phyloP scores from a whole-genome alignment of 805 yeast genomes.

The Schwanniomyces sp. region DNA sequence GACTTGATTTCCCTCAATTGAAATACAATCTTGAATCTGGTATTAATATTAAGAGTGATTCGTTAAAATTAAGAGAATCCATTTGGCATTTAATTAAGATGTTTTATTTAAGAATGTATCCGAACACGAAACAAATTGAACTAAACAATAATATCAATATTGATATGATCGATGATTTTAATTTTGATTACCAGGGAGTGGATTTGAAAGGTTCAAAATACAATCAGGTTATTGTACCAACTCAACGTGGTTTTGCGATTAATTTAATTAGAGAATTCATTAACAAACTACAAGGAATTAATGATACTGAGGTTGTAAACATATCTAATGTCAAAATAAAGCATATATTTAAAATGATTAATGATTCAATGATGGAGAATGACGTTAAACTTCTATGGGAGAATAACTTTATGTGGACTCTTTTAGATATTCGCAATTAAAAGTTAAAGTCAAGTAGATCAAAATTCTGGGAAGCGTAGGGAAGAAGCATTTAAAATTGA shows the following conservation, averaged over 20 bases:
- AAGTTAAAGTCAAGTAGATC: neutral
- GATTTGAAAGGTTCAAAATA: neutral
- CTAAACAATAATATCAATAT: constrained; percentile 12
- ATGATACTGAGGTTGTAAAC: constrained; percentile 8
- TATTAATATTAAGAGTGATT: constrained; percentile 14
- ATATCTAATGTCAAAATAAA: constrained; percentile 9
- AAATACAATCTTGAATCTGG: constrained; percentile 6
- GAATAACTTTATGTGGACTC: constrained; percentile 13
- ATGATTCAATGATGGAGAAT: constrained; percentile 16
- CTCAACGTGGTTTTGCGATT: constrained; percentile 19
- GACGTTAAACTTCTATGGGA: constrained; percentile 20
- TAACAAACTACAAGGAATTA: constrained; percentile 10
- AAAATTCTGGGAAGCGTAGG: neutral
- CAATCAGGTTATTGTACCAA: constrained; percentile 14
- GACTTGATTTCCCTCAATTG: constrained; percentile 20
- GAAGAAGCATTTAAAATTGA: neutral
- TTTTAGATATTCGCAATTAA: constrained; percentile 1
- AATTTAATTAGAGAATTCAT: constrained; percentile 21
- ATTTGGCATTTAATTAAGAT: constrained; percentile 31
- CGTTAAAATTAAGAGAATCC: constrained; percentile 25
- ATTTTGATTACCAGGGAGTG: neutral
- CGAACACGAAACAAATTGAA: constrained; percentile 7
- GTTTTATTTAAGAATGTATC: constrained; percentile 14
- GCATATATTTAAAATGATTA: constrained; percentile 16
- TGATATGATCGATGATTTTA: constrained; percentile 4